These are phyloP conservation scores for Fusarium duplospermum DNA, from an alignment of 2,329 filamentous ascomycete genomes.

Conservation along the genomic window DNA sequence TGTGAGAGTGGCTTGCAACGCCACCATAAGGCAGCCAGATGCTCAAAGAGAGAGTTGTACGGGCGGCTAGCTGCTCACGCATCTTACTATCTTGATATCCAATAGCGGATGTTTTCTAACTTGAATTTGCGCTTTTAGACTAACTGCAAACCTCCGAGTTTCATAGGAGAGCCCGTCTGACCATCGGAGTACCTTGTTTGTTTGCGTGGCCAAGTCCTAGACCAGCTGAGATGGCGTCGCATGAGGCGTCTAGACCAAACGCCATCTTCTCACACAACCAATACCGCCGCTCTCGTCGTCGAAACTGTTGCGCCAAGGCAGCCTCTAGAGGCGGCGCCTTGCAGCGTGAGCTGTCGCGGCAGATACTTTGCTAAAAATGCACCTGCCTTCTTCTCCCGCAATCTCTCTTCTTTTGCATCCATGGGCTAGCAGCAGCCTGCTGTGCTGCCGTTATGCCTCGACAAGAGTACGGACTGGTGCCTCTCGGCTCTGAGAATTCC, in stretches of 20 bases:
- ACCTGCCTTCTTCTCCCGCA: background rate
- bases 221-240: background rate
- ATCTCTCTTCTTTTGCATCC: background rate
- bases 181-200: background rate
- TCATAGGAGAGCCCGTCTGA: background rate
- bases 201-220: background rate
- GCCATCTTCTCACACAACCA: background rate
- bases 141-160: background rate
- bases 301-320: background rate
- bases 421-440: background rate
- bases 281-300: background rate
- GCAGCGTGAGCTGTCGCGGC: background rate
- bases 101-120: background rate
- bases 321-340: background rate
- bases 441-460: background rate
- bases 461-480: slow-evolving; percentile 3
- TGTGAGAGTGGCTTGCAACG: background rate
- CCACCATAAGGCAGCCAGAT: background rate
- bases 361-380: background rate
- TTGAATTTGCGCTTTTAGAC: background rate
- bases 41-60: background rate
- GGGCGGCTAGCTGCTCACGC: background rate
- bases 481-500: background rate
- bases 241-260: background rate
- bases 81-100: background rate